A percentile compares a stretch with the other conserved stretches of the same genome.
These are phyloP conservation scores for Gremmenia infestans DNA, from an alignment of 2,329 filamentous ascomycete genomes.

Conservation along the genomic window DNA sequence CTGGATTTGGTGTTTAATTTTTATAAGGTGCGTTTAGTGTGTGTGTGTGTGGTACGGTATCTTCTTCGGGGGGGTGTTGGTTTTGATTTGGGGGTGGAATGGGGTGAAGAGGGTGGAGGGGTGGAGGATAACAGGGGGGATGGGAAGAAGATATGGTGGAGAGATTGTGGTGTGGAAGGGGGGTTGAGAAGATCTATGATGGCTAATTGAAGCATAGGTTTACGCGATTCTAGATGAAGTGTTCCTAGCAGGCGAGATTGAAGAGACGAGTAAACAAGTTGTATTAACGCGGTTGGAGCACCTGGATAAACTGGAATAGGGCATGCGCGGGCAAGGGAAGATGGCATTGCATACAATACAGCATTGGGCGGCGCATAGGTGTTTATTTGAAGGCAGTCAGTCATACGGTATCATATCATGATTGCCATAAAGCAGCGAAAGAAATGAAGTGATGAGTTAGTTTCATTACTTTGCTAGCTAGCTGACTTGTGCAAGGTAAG, in stretches of 20 bases:
- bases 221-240: slow-evolving; percentile 99
- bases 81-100: neutral
- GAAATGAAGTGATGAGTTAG: neutral
- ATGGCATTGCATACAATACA: neutral
- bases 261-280: slow-evolving; percentile 98
- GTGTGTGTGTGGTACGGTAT: neutral
- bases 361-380: slow-evolving; percentile 9
- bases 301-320: slow-evolving; percentile 86
- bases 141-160: neutral
- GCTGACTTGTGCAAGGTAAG: neutral
- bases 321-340: neutral
- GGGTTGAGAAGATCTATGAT: neutral
- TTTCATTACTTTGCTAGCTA: neutral
- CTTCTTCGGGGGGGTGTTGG: neutral
- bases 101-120: neutral
- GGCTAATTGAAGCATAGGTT: slow-evolving; percentile 49
- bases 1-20: slow-evolving; percentile 84
- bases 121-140: neutral
- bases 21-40: slow-evolving; percentile 48
- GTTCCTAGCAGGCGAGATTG: slow-evolving; percentile 94
- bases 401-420: neutral
- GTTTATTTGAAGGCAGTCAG: neutral
- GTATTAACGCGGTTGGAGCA: slow-evolving; percentile 92
- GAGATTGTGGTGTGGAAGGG: too few relatives aligned
- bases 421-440: neutral